phyloP scores from a whole-genome alignment of 1,284 basidiomycete species.

The Ceratobasidium sp. region DNA sequence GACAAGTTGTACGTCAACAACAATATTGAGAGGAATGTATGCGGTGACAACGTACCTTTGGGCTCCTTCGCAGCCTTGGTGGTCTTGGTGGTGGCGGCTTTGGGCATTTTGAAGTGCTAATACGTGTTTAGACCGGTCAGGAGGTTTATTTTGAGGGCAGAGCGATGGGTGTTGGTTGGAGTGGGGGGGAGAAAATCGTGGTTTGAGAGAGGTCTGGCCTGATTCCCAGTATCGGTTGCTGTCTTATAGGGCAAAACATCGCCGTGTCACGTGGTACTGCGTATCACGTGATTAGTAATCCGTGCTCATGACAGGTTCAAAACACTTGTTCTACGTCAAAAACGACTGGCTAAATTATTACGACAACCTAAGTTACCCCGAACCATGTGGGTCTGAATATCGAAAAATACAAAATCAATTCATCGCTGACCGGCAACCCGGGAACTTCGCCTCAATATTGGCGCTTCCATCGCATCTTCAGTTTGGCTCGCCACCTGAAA shows the following conservation, averaged over 20 bases:
- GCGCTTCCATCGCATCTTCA: neutral
- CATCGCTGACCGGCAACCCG: neutral
- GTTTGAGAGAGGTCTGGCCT: constrained; percentile 10
- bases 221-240: neutral
- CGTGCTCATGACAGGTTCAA: too few species aligned
- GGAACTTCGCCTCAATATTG: neutral
- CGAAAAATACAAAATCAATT: too few species aligned
- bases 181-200: constrained; percentile 27
- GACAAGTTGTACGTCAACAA: constrained; percentile 4
- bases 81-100: constrained; percentile 37
- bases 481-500: too few species aligned
- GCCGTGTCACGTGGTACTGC: constrained; percentile 15
- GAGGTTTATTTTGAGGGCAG: too few species aligned
- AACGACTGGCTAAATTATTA: too few species aligned
- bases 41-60: constrained; percentile 32
- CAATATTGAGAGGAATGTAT: constrained; percentile 13
- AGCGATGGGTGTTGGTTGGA: neutral
- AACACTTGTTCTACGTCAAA: too few species aligned
- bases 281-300: constrained; percentile 26
- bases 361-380: too few species aligned
- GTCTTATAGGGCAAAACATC: constrained; percentile 39
- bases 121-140: neutral
- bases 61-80: constrained; percentile 36
- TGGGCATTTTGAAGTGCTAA: constrained; percentile 18
- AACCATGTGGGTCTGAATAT: too few species aligned